Percentiles rank a stretch among this genome's conserved stretches.
Evolutionary conservation across 2,329 filamentous ascomycete genomes (phyloP).

Genomic region (Cladophialophora bantiana): DNA sequence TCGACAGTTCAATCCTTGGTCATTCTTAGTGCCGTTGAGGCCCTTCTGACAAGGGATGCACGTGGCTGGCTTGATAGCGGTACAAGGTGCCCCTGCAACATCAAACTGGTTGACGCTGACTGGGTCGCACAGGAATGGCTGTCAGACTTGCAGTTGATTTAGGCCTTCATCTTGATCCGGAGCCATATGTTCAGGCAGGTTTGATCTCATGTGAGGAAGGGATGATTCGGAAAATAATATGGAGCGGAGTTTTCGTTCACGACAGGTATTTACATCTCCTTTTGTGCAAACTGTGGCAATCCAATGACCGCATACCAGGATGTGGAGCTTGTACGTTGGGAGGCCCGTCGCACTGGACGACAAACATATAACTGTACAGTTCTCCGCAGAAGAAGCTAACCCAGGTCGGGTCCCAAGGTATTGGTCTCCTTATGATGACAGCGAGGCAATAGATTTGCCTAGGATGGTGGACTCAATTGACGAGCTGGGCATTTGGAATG

Average conservation of each 20-base stretch:
- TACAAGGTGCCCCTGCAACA: constrained; percentile 14
- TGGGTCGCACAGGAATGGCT: constrained; percentile 30
- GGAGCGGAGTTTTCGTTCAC: constrained; percentile 31
- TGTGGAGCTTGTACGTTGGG: constrained; percentile 40
- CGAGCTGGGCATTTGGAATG: constrained; percentile 29
- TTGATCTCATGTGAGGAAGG: constrained; percentile 25
- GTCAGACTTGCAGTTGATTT: constrained; percentile 37
- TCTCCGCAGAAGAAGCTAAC: constrained; percentile 6
- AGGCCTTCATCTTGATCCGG: constrained; percentile 31
- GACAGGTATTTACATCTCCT: constrained; percentile 21
- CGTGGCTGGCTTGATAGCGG: constrained; percentile 42
- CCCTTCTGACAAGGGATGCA: constrained; percentile 38
- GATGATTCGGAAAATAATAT: constrained; percentile 30
- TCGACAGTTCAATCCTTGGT: constrained; percentile 40
- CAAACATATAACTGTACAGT: constrained; percentile 35
- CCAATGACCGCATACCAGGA: constrained; percentile 21
- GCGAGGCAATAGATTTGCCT: constrained; percentile 14
- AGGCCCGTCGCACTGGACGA: constrained; percentile 38
- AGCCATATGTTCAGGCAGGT: constrained; percentile 28
- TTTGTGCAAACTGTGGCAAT: background rate
- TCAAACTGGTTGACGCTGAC: constrained; percentile 6
- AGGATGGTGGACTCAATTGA: constrained; percentile 25
- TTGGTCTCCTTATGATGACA: constrained; percentile 30
- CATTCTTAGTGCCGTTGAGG: constrained; percentile 39
- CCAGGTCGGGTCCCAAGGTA: constrained; percentile 14